A percentile compares a stretch with the other conserved stretches of the same genome.
Conservation (phyloP, 805 yeast genomes). For the Starmerella vaccinii region DNA sequence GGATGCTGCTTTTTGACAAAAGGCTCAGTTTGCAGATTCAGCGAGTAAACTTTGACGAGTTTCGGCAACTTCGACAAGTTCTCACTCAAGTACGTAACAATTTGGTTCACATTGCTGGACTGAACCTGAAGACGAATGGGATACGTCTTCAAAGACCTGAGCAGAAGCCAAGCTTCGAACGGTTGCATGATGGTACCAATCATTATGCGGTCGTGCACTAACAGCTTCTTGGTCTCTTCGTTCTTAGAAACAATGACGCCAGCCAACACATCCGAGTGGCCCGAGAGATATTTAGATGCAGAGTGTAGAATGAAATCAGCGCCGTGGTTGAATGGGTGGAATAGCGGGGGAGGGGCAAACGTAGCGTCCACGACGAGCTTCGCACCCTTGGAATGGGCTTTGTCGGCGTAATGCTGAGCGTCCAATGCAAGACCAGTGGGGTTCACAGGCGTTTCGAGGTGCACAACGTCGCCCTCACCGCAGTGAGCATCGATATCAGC, state of each 20-base stretch:
- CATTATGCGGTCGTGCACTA: constrained; percentile 51
- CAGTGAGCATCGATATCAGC: constrained; percentile 38
- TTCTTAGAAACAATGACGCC: constrained; percentile 69
- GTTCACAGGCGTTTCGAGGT: constrained; percentile 63
- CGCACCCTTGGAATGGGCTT: constrained; percentile 69
- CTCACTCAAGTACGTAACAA: constrained; percentile 51
- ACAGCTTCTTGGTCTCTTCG: constrained; percentile 39
- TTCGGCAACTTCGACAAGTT: constrained; percentile 39
- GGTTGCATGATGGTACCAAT: constrained; percentile 84
- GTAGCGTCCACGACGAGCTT: constrained; percentile 70
- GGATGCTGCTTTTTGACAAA: constrained; percentile 69
- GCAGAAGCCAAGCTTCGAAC: constrained; percentile 86
- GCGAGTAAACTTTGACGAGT: constrained; percentile 70
- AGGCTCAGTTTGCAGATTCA: constrained; percentile 45
- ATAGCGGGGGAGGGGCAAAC: constrained; percentile 86
- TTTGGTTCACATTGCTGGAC: constrained; percentile 50
- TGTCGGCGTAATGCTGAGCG: constrained; percentile 47
- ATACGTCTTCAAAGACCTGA: constrained; percentile 80
- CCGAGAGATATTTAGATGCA: constrained; percentile 82
- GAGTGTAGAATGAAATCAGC: constrained; percentile 85
- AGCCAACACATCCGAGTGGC: constrained; percentile 84
- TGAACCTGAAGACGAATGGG: constrained; percentile 71
- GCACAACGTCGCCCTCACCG: constrained; percentile 60
- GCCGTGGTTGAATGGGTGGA: constrained; percentile 68
- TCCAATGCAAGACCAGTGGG: constrained; percentile 64